A percentile compares a stretch with the other conserved stretches of the same genome.
Conservation (phyloP, 345 rosid species). For the Rhizophora mangle region DNA sequence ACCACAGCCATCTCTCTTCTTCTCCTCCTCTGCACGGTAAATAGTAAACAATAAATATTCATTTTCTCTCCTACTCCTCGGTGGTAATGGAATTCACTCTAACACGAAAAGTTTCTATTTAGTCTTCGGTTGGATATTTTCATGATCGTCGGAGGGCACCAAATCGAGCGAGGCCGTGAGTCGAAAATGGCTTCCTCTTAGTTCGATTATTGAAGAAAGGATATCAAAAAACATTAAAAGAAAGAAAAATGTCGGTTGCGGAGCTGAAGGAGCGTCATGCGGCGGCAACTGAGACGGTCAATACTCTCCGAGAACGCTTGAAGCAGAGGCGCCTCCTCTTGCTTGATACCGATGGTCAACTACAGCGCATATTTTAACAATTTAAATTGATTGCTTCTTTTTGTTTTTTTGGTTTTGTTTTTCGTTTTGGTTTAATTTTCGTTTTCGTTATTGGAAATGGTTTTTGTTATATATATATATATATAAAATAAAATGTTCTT, state of each 20-base stretch:
- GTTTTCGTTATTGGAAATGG: neutral
- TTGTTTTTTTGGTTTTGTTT: neutral
- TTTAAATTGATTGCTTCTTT: no score
- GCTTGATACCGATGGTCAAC: slow-evolving; percentile 66
- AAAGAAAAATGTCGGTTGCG: slow-evolving; percentile 61
- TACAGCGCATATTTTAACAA: no score
- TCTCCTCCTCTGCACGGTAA: no score
- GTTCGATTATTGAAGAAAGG: neutral
- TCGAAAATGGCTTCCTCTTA: slow-evolving; percentile 3
- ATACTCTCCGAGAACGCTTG: slow-evolving; percentile 63
- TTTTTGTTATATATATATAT: slow-evolving; percentile 24
- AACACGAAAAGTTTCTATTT: no score
- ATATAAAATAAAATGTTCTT: neutral
- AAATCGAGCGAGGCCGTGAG: no score
- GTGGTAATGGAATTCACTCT: no score
- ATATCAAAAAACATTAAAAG: no score
- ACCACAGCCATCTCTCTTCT: no score
- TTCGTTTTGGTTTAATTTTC: neutral
- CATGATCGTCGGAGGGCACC: neutral
- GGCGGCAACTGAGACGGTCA: slow-evolving; percentile 60
- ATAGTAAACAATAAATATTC: no score
- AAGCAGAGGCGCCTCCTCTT: slow-evolving; percentile 75
- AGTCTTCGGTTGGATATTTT: no score
- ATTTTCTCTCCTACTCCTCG: no score
- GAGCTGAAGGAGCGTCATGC: slow-evolving; percentile 90